Conservation (phyloP, 257 asterid species). For the Forsythia suspensa region DNA sequence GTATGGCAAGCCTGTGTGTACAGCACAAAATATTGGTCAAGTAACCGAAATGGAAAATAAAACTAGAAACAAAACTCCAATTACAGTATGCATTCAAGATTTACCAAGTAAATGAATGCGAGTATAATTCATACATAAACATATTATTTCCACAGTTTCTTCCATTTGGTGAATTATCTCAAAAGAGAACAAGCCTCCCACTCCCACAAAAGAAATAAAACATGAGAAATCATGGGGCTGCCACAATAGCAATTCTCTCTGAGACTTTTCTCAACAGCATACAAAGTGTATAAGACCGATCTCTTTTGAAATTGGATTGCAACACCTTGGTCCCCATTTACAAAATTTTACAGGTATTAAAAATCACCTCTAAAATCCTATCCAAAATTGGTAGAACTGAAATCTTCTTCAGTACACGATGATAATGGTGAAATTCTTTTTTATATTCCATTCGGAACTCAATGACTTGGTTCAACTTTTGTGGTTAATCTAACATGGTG, state of each 20-base stretch:
- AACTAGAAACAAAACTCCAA: neutral
- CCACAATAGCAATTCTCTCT: neutral
- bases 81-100: neutral
- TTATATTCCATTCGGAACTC: neutral
- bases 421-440: neutral
- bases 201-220: neutral
- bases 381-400: neutral
- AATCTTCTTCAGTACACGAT: neutral
- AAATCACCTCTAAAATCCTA: neutral
- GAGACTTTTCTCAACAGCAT: neutral
- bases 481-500: neutral
- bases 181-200: neutral
- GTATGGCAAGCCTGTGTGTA: conserved; percentile 89
- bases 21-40: neutral
- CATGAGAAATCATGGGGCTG: neutral
- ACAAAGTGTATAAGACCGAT: neutral
- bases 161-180: neutral
- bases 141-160: neutral
- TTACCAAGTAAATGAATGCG: neutral
- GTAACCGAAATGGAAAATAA: neutral
- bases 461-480: neutral
- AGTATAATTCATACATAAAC: neutral
- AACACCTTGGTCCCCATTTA: neutral
- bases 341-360: neutral
- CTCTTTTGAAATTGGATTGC: neutral